Percentiles rank a stretch among this genome's conserved stretches.
phyloP scores from a whole-genome alignment of 257 asterid species.

The Ehretia macrophylla region DNA sequence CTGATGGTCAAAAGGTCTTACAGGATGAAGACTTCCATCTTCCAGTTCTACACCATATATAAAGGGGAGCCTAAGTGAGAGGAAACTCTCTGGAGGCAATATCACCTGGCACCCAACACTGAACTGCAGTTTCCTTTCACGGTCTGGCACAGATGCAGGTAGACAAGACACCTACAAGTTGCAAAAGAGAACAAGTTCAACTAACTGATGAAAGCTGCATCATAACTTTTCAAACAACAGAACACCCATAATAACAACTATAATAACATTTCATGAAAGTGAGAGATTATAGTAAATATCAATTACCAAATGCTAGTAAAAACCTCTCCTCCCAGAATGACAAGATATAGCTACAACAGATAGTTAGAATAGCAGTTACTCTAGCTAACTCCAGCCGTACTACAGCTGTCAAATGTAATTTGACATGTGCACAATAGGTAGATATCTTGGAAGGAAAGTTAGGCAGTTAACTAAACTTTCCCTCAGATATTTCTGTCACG shows the following conservation, averaged over 20 bases:
- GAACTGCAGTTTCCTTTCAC: constrained; percentile 68
- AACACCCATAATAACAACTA: not conserved
- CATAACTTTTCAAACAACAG: not conserved
- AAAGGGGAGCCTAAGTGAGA: constrained; percentile 87
- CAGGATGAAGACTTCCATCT: constrained; percentile 68
- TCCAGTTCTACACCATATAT: constrained; percentile 72
- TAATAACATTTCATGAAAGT: too few relatives aligned
- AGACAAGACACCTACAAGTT: constrained; percentile 65
- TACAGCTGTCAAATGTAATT: too few relatives aligned
- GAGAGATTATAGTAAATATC: too few relatives aligned
- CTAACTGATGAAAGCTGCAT: constrained; percentile 9
- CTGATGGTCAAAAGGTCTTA: constrained; percentile 62
- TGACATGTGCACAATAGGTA: too few relatives aligned
- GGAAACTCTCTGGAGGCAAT: constrained; percentile 93
- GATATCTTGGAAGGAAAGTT: too few relatives aligned
- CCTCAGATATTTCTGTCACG: too few relatives aligned
- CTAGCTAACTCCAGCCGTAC: too few relatives aligned
- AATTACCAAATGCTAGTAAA: too few relatives aligned
- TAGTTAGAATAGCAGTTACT: too few relatives aligned
- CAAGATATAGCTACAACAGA: too few relatives aligned
- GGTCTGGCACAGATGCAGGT: constrained; percentile 64
- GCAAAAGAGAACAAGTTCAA: constrained; percentile 7
- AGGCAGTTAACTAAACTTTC: too few relatives aligned
- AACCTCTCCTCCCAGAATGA: too few relatives aligned
- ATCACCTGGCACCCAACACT: constrained; percentile 77